Conservation (phyloP, 2,329 filamentous ascomycete species). For the Oidium heveae region DNA sequence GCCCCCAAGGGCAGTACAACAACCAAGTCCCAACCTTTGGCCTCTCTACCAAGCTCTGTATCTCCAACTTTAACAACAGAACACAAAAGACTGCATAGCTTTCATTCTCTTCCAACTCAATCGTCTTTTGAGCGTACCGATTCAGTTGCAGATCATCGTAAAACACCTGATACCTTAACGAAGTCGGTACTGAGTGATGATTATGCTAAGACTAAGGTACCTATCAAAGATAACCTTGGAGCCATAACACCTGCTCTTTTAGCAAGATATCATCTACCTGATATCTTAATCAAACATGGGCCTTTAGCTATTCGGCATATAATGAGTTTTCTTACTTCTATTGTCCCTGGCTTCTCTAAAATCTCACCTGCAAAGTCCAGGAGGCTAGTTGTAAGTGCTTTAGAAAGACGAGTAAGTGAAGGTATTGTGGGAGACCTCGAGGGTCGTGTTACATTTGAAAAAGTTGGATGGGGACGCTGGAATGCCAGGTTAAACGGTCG, state of each 20-base stretch:
- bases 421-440: constrained; percentile 28
- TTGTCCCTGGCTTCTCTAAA: constrained; percentile 73
- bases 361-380: constrained; percentile 78
- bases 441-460: constrained; percentile 65
- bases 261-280: constrained; percentile 71
- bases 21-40: too few species aligned
- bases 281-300: constrained; percentile 71
- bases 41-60: too few species aligned
- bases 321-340: constrained; percentile 81
- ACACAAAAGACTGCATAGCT: constrained; percentile 36
- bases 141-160: constrained; percentile 69
- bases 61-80: constrained; percentile 46
- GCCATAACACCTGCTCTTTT: constrained; percentile 68
- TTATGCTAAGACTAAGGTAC: constrained; percentile 7
- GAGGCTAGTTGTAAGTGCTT: constrained; percentile 69
- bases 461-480: constrained; percentile 95
- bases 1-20: too few species aligned
- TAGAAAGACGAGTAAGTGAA: constrained; percentile 48
- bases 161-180: constrained; percentile 26
- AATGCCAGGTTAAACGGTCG: constrained; percentile 55
- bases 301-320: constrained; percentile 86
- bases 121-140: constrained; percentile 38
- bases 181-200: constrained; percentile 7
- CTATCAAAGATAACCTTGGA: constrained; percentile 42
- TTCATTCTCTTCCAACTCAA: constrained; percentile 15